Percentiles rank a stretch among this genome's conserved stretches.
Conservation (phyloP, 495 filamentous ascomycete genomes). For the Aspergillus sclerotioniger region DNA sequence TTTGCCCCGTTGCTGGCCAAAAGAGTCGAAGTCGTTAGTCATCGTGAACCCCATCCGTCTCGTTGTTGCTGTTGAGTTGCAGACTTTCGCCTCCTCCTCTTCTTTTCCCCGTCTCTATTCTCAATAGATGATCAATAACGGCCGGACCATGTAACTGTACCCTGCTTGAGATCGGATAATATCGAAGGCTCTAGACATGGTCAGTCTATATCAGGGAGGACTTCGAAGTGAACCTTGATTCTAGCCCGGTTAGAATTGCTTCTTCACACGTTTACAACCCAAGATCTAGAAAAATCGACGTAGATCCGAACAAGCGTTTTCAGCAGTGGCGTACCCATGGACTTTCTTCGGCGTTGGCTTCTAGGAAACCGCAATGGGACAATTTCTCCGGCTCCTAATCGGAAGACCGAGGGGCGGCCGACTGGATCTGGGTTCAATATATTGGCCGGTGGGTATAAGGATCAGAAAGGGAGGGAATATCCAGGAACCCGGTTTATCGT, state of each 20-base stretch:
- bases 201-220: background rate
- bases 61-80: background rate
- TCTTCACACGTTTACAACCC: background rate
- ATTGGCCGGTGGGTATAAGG: background rate
- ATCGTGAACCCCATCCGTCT: background rate
- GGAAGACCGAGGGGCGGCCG: background rate
- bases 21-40: background rate
- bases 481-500: conserved; percentile 3
- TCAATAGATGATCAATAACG: background rate
- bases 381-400: background rate
- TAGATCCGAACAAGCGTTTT: background rate
- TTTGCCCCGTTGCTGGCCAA: background rate
- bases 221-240: background rate
- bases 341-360: background rate
- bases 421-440: conserved; percentile 3
- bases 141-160: background rate
- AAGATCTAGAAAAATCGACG: background rate
- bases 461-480: conserved; percentile 3
- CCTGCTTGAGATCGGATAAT: background rate
- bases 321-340: background rate
- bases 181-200: background rate
- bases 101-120: background rate
- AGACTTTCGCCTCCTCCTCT: background rate
- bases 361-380: background rate
- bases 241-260: background rate